These are phyloP conservation scores for Colletotrichum sp. DNA, from an alignment of 2,329 filamentous ascomycete genomes.

Conservation along the genomic window DNA sequence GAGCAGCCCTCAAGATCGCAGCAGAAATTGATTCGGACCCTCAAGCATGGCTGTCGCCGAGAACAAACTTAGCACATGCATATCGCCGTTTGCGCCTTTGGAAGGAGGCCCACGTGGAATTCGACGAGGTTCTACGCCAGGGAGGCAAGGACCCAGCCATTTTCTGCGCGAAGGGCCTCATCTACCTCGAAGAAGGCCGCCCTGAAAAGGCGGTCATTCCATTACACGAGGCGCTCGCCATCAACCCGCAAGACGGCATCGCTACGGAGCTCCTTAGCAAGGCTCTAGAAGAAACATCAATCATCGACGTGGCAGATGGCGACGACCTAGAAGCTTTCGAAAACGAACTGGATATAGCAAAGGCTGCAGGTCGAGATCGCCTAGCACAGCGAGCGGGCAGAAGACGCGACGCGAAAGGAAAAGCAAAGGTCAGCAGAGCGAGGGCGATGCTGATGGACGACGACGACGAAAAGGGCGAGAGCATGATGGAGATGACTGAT, in stretches of 20 bases:
- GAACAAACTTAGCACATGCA: conserved; percentile 89
- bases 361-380: conserved; percentile 45
- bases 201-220: conserved; percentile 80
- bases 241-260: conserved; percentile 80
- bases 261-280: conserved; percentile 79
- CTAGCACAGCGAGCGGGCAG: conserved; percentile 35
- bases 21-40: conserved; percentile 83
- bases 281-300: conserved; percentile 68
- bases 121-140: conserved; percentile 84
- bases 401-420: conserved; percentile 46
- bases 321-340: conserved; percentile 58
- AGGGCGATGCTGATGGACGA: conserved; percentile 37
- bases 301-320: conserved; percentile 48
- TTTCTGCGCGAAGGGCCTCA: conserved; percentile 83
- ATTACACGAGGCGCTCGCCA: conserved; percentile 83
- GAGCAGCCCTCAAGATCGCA: conserved; percentile 77
- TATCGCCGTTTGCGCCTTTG: conserved; percentile 75
- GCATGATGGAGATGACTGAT: conserved; percentile 63
- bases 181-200: conserved; percentile 78
- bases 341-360: conserved; percentile 50
- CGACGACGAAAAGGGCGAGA: conserved; percentile 44
- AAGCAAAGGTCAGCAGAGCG: conserved; percentile 44
- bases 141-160: conserved; percentile 81
- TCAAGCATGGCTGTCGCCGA: conserved; percentile 80
- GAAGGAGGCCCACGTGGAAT: conserved; percentile 76